A percentile compares a stretch with the other conserved stretches of the same genome.
Conservation (phyloP, 169 alveolate genomes). For the Cryptosporidium andersoni region DNA sequence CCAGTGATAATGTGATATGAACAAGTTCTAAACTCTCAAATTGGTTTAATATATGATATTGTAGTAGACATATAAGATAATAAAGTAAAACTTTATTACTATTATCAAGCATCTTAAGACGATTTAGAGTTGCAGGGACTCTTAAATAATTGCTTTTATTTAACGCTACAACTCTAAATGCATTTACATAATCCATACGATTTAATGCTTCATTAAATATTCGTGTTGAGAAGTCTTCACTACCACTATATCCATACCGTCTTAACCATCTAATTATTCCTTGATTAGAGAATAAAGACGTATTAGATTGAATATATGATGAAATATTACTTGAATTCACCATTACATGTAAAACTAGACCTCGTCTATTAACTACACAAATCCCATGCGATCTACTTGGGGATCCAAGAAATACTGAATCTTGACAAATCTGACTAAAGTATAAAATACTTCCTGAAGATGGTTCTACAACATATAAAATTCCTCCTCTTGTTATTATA, state of each 20-base stretch:
- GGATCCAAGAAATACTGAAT: constrained; percentile 54
- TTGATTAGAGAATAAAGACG: constrained; percentile 63
- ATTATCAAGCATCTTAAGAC: constrained; percentile 88
- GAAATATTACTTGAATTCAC: constrained; percentile 39
- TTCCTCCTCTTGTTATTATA: constrained; percentile 82
- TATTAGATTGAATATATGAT: constrained; percentile 70
- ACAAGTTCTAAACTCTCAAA: constrained; percentile 94
- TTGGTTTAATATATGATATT: constrained; percentile 92
- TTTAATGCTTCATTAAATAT: constrained; percentile 86
- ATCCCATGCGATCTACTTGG: constrained; percentile 68
- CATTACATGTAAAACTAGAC: constrained; percentile 66
- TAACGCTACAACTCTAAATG: constrained; percentile 94
- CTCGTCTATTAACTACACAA: constrained; percentile 75
- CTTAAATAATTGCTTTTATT: constrained; percentile 94
- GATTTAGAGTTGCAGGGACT: constrained; percentile 92
- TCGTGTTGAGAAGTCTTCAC: constrained; percentile 87
- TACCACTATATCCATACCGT: constrained; percentile 91
- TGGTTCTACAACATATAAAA: constrained; percentile 79
- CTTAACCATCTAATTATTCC: constrained; percentile 63
- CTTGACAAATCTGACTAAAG: constrained; percentile 30
- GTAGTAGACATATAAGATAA: constrained; percentile 96
- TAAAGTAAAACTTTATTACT: constrained; percentile 90
- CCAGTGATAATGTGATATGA: too few species aligned
- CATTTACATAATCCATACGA: constrained; percentile 90
- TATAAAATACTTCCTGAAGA: constrained; percentile 46